phyloP scores from a whole-genome alignment of 768 basidiomycete genomes.

The Rhizopogon vesiculosus region DNA sequence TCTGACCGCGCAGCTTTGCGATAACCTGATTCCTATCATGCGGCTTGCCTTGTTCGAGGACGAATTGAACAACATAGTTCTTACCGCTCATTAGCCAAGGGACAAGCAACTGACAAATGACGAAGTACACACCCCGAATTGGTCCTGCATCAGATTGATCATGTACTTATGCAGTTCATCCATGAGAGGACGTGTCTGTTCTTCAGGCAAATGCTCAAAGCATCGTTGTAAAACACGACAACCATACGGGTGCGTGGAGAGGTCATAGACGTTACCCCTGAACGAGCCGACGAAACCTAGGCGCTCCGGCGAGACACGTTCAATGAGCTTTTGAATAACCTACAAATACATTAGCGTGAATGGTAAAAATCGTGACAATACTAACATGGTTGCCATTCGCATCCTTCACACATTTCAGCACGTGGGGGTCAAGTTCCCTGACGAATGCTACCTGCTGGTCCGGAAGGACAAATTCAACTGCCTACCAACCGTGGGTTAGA shows the following conservation, averaged over 20 bases:
- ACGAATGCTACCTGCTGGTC: constrained; percentile 78
- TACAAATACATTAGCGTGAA: constrained; percentile 21
- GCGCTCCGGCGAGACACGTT: constrained; percentile 72
- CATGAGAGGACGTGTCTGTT: constrained; percentile 63
- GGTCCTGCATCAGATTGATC: constrained; percentile 77
- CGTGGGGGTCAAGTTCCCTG: constrained; percentile 71
- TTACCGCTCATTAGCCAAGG: constrained; percentile 23
- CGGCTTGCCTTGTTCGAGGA: constrained; percentile 74
- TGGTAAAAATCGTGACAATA: constrained; percentile 6
- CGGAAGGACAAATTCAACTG: constrained; percentile 73
- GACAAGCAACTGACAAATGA: not conserved
- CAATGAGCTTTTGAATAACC: constrained; percentile 88
- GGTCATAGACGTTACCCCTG: constrained; percentile 70
- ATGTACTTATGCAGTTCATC: constrained; percentile 78
- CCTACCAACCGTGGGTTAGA: constrained; percentile 40
- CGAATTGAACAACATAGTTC: constrained; percentile 96
- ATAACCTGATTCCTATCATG: constrained; percentile 68
- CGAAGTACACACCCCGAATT: constrained; percentile 71
- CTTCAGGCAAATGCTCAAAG: constrained; percentile 76
- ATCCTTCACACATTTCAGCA: constrained; percentile 84
- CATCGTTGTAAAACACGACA: constrained; percentile 94
- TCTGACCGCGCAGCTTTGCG: constrained; percentile 65
- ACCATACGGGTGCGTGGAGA: constrained; percentile 88
- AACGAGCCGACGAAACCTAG: constrained; percentile 74
- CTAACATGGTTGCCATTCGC: constrained; percentile 92